A percentile compares a stretch with the other conserved stretches of the same genome.
Evolutionary conservation across 805 yeast species (phyloP).

Genomic region (Wickerhamiella lipophila): DNA sequence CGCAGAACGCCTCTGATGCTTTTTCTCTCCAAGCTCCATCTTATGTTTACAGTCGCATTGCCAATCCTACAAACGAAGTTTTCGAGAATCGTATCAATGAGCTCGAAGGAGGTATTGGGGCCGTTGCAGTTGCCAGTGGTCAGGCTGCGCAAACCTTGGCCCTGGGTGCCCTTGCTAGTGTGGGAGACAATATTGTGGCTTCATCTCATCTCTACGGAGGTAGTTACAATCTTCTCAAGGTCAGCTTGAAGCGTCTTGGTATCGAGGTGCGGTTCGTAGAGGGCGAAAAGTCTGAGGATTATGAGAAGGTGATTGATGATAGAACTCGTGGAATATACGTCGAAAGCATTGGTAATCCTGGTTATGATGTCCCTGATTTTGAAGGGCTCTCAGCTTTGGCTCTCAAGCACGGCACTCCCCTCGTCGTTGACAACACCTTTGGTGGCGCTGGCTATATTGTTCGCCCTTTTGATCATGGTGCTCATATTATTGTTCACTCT

Average conservation of each 20-base stretch:
- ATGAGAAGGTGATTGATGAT: conserved; percentile 61
- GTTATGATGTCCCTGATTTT: conserved; percentile 84
- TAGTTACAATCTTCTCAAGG: conserved; percentile 89
- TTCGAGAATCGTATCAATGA: conserved; percentile 89
- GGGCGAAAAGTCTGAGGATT: conserved; percentile 63
- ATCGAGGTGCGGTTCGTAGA: conserved; percentile 73
- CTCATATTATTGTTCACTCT: conserved; percentile 83
- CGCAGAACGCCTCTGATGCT: conserved; percentile 83
- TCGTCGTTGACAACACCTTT: conserved; percentile 90
- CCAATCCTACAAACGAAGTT: conserved; percentile 86
- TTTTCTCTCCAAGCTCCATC: conserved; percentile 79
- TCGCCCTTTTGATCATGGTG: conserved; percentile 78
- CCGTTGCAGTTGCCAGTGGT: conserved; percentile 85
- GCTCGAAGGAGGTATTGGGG: conserved; percentile 84
- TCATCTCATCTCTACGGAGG: conserved; percentile 89
- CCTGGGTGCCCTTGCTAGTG: conserved; percentile 65
- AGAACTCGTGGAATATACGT: conserved; percentile 82
- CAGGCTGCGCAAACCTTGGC: conserved; percentile 92
- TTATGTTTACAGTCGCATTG: conserved; percentile 75
- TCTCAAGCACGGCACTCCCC: conserved; percentile 75
- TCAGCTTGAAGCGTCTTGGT: conserved; percentile 78
- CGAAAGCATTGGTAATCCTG: conserved; percentile 88
- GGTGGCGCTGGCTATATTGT: conserved; percentile 92
- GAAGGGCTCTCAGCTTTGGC: conserved; percentile 62
- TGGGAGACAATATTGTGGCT: conserved; percentile 82